A percentile compares a stretch with the other conserved stretches of the same genome.
phyloP scores from a whole-genome alignment of 2,329 filamentous ascomycete genomes.

The Xylariales sp. region DNA sequence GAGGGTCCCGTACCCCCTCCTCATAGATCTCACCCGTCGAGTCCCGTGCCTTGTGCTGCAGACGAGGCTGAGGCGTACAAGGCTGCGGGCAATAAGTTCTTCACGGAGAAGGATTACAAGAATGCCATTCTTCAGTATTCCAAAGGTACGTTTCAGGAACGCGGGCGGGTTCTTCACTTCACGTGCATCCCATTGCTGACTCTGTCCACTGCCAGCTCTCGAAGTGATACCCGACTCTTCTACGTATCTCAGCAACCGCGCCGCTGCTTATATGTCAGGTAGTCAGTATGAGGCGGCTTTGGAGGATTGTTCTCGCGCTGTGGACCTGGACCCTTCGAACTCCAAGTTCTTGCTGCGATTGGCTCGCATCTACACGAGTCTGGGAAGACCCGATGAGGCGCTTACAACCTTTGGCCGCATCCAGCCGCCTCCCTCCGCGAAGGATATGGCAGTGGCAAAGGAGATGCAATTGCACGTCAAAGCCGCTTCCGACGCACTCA shows the following conservation, averaged over 20 bases:
- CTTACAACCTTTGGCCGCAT: slow-evolving; percentile 78
- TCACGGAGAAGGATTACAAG: slow-evolving; percentile 87
- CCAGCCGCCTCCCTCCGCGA: slow-evolving; percentile 72
- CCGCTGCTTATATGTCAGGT: slow-evolving; percentile 88
- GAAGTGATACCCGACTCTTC: slow-evolving; percentile 79
- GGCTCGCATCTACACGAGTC: slow-evolving; percentile 81
- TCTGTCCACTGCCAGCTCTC: slow-evolving; percentile 65
- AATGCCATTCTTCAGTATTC: slow-evolving; percentile 90
- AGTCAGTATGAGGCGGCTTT: slow-evolving; percentile 74
- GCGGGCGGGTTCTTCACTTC: slow-evolving; percentile 12
- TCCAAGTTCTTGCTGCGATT: slow-evolving; percentile 83
- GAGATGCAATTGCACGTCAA: slow-evolving; percentile 79
- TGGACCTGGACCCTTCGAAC: slow-evolving; percentile 79
- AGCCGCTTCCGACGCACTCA: slow-evolving; percentile 73
- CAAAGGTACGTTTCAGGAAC: slow-evolving; percentile 78
- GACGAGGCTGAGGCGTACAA: slow-evolving; percentile 92
- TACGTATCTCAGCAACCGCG: slow-evolving; percentile 91
- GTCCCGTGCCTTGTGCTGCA: slow-evolving; percentile 46
- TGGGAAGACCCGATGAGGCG: slow-evolving; percentile 84
- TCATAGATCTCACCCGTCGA: slow-evolving; percentile 61
- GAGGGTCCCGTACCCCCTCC: slow-evolving; percentile 65
- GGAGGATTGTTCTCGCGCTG: slow-evolving; percentile 78
- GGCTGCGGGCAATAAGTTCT: slow-evolving; percentile 89
- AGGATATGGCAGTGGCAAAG: slow-evolving; percentile 78
- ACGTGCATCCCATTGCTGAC: slow-evolving; percentile 8